phyloP scores from a whole-genome alignment of 2,329 filamentous ascomycete species.

The Triangularia setosa region DNA sequence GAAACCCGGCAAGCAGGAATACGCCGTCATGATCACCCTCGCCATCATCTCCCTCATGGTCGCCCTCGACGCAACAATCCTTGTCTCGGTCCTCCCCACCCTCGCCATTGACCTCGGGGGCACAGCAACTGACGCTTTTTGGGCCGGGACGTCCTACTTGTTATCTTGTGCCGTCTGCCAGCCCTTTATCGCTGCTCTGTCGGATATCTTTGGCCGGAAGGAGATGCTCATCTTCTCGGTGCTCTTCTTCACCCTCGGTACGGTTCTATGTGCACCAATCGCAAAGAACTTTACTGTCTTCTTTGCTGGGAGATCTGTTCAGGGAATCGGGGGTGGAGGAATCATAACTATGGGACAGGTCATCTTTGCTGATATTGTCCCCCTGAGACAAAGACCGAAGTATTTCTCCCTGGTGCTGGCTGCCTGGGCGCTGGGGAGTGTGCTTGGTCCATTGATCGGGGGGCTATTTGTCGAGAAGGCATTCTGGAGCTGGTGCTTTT shows the following conservation, averaged over 20 bases:
- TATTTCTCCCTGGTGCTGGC: slow-evolving; percentile 38
- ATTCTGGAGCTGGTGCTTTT: slow-evolving; percentile 48
- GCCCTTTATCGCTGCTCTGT: slow-evolving; percentile 39
- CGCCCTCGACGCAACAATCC: slow-evolving; percentile 44
- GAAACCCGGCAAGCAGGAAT: slow-evolving; percentile 38
- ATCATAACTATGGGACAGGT: slow-evolving; percentile 39
- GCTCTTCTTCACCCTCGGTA: slow-evolving; percentile 42
- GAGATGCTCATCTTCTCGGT: slow-evolving; percentile 40
- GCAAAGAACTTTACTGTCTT: slow-evolving; percentile 33
- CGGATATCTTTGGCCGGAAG: slow-evolving; percentile 46
- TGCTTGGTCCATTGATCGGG: slow-evolving; percentile 38
- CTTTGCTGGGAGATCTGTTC: slow-evolving; percentile 37
- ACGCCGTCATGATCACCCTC: slow-evolving; percentile 39
- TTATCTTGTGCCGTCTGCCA: slow-evolving; percentile 41
- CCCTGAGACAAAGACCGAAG: slow-evolving; percentile 38
- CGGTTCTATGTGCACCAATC: slow-evolving; percentile 36
- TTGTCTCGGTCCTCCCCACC: slow-evolving; percentile 41
- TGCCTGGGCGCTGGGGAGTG: slow-evolving; percentile 39
- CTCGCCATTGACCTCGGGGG: slow-evolving; percentile 35
- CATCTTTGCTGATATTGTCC: slow-evolving; percentile 42
- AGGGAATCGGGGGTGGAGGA: slow-evolving; percentile 40
- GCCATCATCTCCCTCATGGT: slow-evolving; percentile 45
- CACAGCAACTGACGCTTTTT: slow-evolving; percentile 39
- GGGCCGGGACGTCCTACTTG: slow-evolving; percentile 48
- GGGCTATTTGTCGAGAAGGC: slow-evolving; percentile 34